phyloP scores from a whole-genome alignment of 768 basidiomycete species.

The Dacryopinax primogenitus region DNA sequence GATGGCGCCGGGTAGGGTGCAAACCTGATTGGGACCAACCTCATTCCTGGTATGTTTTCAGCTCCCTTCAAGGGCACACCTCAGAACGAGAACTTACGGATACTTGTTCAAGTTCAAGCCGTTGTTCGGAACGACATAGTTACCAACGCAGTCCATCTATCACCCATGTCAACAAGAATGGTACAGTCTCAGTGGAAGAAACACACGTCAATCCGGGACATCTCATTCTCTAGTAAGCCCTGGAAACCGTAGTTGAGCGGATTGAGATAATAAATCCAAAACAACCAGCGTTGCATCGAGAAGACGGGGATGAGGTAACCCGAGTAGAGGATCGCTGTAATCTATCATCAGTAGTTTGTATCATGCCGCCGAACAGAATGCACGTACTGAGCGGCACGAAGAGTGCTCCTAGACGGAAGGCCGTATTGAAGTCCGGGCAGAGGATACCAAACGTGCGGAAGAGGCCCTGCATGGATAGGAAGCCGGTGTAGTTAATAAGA shows the following conservation, averaged over 20 bases:
- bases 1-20: slow-evolving; percentile 56
- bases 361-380: slow-evolving; percentile 56
- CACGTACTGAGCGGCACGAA: slow-evolving; percentile 37
- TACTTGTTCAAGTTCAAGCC: slow-evolving; percentile 43
- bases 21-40: slow-evolving; percentile 51
- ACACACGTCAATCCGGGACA: slow-evolving; percentile 49
- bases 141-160: slow-evolving; percentile 53
- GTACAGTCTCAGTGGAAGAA: slow-evolving; percentile 44
- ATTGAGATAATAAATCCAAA: slow-evolving; percentile 32
- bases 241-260: slow-evolving; percentile 23
- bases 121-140: slow-evolving; percentile 53
- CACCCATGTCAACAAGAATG: slow-evolving; percentile 36
- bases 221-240: slow-evolving; percentile 65
- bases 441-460: slow-evolving; percentile 54
- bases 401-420: slow-evolving; percentile 36
- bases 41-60: slow-evolving; percentile 7
- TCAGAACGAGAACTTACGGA: slow-evolving; percentile 35
- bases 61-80: neutral
- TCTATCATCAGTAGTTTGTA: slow-evolving; percentile 30
- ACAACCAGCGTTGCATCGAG: slow-evolving; percentile 29
- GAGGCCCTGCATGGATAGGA: slow-evolving; percentile 67
- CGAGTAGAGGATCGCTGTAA: slow-evolving; percentile 40
- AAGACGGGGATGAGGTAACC: slow-evolving; percentile 27
- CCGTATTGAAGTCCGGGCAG: slow-evolving; percentile 43
- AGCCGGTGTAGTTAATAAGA: slow-evolving; percentile 39